phyloP scores from a whole-genome alignment of 1,284 basidiomycete species.

The Melanopsichium pennsylvanicum region DNA sequence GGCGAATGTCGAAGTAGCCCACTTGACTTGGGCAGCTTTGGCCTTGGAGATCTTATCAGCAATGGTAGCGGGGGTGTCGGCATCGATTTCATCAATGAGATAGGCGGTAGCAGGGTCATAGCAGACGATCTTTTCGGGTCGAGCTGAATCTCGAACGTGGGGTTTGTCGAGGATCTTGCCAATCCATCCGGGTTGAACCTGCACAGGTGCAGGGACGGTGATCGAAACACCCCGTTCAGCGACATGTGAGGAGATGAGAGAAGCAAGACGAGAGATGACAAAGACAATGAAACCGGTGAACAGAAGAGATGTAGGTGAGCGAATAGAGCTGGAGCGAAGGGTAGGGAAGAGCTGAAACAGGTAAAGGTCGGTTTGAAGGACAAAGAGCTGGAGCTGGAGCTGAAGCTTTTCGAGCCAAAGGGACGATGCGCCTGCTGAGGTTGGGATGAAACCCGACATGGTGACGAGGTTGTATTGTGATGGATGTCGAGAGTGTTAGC shows the following conservation, averaged over 20 bases:
- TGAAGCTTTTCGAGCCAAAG: conserved; percentile 9
- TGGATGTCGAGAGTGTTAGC: too few relatives aligned
- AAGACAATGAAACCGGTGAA: conserved; percentile 30
- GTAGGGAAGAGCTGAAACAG: conserved; percentile 30
- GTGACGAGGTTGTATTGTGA: background rate
- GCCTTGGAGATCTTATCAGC: conserved; percentile 76
- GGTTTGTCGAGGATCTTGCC: conserved; percentile 32
- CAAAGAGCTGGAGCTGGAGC: conserved; percentile 20
- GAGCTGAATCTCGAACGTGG: conserved; percentile 6
- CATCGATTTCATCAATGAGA: conserved; percentile 76
- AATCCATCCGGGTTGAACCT: conserved; percentile 48
- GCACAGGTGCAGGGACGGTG: conserved; percentile 31
- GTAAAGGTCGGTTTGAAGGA: conserved; percentile 34
- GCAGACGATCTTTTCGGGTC: conserved; percentile 75
- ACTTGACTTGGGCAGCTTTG: conserved; percentile 74
- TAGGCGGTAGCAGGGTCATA: conserved; percentile 88
- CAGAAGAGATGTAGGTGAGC: conserved; percentile 31
- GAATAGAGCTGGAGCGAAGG: conserved; percentile 16
- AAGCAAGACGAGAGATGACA: conserved; percentile 17
- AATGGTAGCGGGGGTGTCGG: conserved; percentile 77
- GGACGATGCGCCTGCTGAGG: background rate
- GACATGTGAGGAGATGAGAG: conserved; percentile 1
- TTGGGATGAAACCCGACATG: background rate
- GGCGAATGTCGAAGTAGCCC: conserved; percentile 77
- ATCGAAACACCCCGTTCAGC: conserved; percentile 29